A percentile compares a stretch with the other conserved stretches of the same genome.
These are phyloP conservation scores for Tetragonia tetragonoides DNA, from an alignment of 148 eudicot genomes.

Conservation along the genomic window DNA sequence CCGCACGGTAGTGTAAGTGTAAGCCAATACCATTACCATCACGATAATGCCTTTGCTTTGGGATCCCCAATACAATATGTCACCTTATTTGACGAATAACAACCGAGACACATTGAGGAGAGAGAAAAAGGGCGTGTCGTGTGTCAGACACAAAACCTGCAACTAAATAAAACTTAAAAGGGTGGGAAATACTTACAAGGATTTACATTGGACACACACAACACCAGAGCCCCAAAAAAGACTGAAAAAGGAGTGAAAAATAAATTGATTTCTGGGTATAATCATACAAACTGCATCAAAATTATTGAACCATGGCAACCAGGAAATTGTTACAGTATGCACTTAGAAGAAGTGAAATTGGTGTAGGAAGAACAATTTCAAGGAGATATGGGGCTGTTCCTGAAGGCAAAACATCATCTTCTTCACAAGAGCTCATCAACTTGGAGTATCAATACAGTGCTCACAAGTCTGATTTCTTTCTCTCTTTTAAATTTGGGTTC, in stretches of 20 bases:
- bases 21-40: no score
- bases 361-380: conserved; percentile 4
- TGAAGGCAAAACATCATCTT: conserved; percentile 34
- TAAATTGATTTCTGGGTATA: not conserved
- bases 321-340: conserved; percentile 25
- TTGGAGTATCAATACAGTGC: conserved; percentile 69
- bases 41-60: no score
- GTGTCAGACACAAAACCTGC: no score
- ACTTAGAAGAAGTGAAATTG: not conserved
- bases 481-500: not conserved
- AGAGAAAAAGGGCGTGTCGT: no score
- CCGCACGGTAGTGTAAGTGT: no score
- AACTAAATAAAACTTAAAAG: no score
- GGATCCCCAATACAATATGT: no score
- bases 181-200: no score
- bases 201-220: no score
- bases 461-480: conserved; percentile 56
- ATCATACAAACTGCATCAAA: not conserved
- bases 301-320: conserved; percentile 23
- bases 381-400: conserved; percentile 47
- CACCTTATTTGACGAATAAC: no score
- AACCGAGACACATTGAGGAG: no score
- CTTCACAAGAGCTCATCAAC: conserved; percentile 67
- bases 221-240: not conserved
- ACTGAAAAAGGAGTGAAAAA: not conserved